Evolutionary conservation across 192 early-diverging fungal species (phyloP), one percentile per base, ranked within the genome.

Genomic region (Thamnidium elegans): DNA sequence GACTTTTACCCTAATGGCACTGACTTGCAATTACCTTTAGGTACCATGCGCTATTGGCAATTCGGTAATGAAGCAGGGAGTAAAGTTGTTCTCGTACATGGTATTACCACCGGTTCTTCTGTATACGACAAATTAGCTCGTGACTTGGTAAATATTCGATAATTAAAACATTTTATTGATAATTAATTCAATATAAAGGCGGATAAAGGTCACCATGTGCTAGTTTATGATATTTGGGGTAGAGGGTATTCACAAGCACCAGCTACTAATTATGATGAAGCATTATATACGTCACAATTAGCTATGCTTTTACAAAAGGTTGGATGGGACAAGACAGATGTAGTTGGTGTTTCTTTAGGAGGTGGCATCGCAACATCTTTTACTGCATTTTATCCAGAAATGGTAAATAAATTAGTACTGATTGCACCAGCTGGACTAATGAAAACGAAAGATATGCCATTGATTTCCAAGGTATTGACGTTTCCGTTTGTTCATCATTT

Each of bases 191-290:
- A 48, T 43, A 13, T 80, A 13, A 15, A 70, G 65, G 80, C 66
- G 4, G 63, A 61, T 36, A 68, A 74, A 31, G 76, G 73, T 9
- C 68, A 71, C 31, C 65, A 70, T 21, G 76, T 84, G 8, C 62
- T 84, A 3, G 51, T 75, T 14, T 82, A 71, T 63, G 82, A 78
- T 47, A 31, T 80, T 31, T 79, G 80, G 73, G 83, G 83, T 5
- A 39, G 80, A 26, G 82, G 82, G 1, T 82, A 78, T 46, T 72
- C 74, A 20, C 68, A 70, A 11, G 60, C 78, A 0, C 82, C 82
- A n/a, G 65, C 62, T 13, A 55, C 58, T 0, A 10, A 50, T 5
- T 84, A 74, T 52, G 63, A 73, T 48, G 69, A 76, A n/a, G 45
- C 54, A 0, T 58, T 80, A 4, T 80, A 76, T 50, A 58, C 78